These are phyloP conservation scores for Plantago coronopus DNA, from an alignment of 305 asterid genomes.

Conservation along the genomic window DNA sequence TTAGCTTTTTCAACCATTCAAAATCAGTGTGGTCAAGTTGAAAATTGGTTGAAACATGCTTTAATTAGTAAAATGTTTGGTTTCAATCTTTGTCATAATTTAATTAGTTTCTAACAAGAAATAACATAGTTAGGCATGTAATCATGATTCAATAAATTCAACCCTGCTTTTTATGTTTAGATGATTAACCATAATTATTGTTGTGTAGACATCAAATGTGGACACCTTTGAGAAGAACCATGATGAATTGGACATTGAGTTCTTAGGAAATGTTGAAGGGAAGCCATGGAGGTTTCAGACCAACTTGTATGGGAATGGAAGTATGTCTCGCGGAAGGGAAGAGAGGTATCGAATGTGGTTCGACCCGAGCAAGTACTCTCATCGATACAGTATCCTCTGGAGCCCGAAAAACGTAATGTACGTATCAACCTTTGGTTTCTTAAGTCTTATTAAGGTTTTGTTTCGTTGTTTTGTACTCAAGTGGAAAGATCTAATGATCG, in stretches of 20 bases:
- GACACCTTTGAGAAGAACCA: constrained; percentile 70
- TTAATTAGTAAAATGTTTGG: too few relatives aligned
- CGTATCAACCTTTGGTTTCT: constrained; percentile 7
- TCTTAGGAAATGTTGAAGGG: constrained; percentile 68
- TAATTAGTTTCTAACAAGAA: neutral
- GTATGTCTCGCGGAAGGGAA: constrained; percentile 81
- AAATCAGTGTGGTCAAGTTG: neutral
- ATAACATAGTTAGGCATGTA: neutral
- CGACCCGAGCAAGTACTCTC: constrained; percentile 69
- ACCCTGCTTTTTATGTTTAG: neutral
- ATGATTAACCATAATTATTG: neutral
- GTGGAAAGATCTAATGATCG: too few relatives aligned
- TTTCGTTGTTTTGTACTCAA: too few relatives aligned
- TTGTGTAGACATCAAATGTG: constrained; percentile 54
- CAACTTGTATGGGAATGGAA: constrained; percentile 81
- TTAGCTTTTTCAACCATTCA: neutral
- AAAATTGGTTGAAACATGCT: too few relatives aligned
- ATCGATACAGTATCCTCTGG: constrained; percentile 87
- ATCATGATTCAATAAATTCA: too few relatives aligned
- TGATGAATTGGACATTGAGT: constrained; percentile 87
- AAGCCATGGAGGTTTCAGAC: constrained; percentile 90
- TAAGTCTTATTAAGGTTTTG: neutral
- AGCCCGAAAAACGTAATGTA: constrained; percentile 68
- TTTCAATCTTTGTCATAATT: too few relatives aligned
- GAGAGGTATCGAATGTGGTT: constrained; percentile 91